A percentile compares a stretch with the other conserved stretches of the same genome.
These are phyloP conservation scores for Arthrocladium fulminans DNA, from an alignment of 2,329 filamentous ascomycete genomes.

Conservation along the genomic window DNA sequence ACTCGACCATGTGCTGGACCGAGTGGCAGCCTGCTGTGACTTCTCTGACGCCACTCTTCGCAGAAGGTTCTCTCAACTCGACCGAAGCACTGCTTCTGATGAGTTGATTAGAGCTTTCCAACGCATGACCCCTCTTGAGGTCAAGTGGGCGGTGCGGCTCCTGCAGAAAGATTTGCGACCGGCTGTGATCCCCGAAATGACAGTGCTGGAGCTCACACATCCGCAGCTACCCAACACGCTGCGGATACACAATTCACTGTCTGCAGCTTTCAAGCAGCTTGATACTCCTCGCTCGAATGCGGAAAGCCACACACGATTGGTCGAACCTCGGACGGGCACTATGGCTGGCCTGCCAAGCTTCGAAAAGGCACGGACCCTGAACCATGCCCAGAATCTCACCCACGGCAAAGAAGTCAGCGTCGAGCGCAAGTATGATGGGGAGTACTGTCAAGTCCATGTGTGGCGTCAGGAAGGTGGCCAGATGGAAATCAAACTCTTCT, in stretches of 20 bases:
- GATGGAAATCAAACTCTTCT: conserved; percentile 65
- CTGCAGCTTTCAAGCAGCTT: conserved; percentile 30
- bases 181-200: neutral
- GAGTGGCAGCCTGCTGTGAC: conserved; percentile 56
- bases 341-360: conserved; percentile 52
- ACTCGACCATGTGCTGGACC: conserved; percentile 57
- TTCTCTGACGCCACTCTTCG: conserved; percentile 62
- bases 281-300: neutral
- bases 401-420: conserved; percentile 48
- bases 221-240: conserved; percentile 54
- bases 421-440: conserved; percentile 76
- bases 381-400: conserved; percentile 55
- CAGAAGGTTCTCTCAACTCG: conserved; percentile 24
- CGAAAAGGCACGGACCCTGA: conserved; percentile 56
- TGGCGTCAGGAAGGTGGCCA: conserved; percentile 45
- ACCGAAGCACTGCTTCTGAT: conserved; percentile 36
- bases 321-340: conserved; percentile 46
- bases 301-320: conserved; percentile 13
- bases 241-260: conserved; percentile 51
- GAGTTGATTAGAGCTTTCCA: conserved; percentile 50
- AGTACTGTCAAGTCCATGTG: conserved; percentile 83
- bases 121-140: conserved; percentile 56
- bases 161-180: conserved; percentile 62
- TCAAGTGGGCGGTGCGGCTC: conserved; percentile 79
- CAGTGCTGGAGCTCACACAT: conserved; percentile 1